Conservation (phyloP, 805 yeast genomes). For the Candida patagonica region DNA sequence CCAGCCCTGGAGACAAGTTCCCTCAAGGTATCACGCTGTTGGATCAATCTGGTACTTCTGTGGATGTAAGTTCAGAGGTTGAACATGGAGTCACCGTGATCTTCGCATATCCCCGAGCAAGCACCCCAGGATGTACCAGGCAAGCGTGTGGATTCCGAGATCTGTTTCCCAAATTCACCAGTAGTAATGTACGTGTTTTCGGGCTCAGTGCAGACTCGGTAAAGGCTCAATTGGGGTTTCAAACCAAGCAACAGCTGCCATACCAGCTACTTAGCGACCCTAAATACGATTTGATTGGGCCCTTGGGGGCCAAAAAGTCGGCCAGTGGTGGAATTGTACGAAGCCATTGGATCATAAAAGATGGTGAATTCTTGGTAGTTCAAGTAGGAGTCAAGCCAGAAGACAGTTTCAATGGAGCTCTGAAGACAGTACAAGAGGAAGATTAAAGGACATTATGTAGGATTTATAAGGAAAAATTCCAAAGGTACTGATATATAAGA, state of each 20-base stretch:
- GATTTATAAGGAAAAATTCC: no score
- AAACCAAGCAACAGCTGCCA: slow-evolving; percentile 61
- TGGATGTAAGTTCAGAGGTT: slow-evolving; percentile 38
- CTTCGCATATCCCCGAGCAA: slow-evolving; percentile 78
- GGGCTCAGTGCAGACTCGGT: slow-evolving; percentile 84
- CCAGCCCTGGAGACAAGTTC: neutral
- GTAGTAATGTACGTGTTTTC: slow-evolving; percentile 47
- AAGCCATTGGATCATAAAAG: slow-evolving; percentile 85
- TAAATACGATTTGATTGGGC: slow-evolving; percentile 51
- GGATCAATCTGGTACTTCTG: slow-evolving; percentile 62
- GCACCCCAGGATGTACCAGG: slow-evolving; percentile 93
- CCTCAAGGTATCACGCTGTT: slow-evolving; percentile 39
- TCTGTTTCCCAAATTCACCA: slow-evolving; percentile 43
- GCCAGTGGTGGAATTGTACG: slow-evolving; percentile 55
- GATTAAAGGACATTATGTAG: no score
- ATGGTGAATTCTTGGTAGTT: slow-evolving; percentile 56
- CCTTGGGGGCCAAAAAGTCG: slow-evolving; percentile 74
- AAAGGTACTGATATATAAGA: no score
- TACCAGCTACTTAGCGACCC: slow-evolving; percentile 77
- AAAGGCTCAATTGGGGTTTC: slow-evolving; percentile 66
- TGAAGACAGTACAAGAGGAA: neutral
- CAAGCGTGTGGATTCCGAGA: slow-evolving; percentile 87
- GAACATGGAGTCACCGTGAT: slow-evolving; percentile 37
- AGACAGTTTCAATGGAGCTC: slow-evolving; percentile 3
- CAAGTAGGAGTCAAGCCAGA: slow-evolving; percentile 42